phyloP scores from a whole-genome alignment of 2,329 filamentous ascomycete species.

The Botrytis tulipae region DNA sequence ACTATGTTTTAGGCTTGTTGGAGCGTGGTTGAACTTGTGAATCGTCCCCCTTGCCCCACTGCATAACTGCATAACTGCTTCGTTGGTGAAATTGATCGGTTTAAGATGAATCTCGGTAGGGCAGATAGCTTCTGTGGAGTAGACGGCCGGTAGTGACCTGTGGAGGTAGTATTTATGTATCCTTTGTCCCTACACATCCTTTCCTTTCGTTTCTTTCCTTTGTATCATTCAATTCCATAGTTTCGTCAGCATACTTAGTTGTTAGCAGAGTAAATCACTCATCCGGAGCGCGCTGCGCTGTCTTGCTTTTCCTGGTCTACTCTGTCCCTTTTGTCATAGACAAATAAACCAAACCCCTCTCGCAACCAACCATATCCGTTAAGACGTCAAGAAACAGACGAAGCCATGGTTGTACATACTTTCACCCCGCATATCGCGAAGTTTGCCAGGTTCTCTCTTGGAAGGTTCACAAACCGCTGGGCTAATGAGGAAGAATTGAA shows the following conservation, averaged over 20 bases:
- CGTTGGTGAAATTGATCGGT: slow-evolving; percentile 2
- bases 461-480: slow-evolving; percentile 18
- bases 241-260: not conserved
- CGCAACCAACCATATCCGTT: not conserved
- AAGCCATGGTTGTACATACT: not conserved
- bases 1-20: slow-evolving; percentile 5
- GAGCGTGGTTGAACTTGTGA: not conserved
- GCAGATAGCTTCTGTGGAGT: slow-evolving; percentile 10
- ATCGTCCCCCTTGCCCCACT: slow-evolving; percentile 6
- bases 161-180: slow-evolving; percentile 4
- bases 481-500: slow-evolving; percentile 20
- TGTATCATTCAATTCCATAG: not conserved
- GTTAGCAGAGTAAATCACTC: not conserved
- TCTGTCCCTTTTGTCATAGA: not conserved
- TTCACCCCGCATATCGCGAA: slow-evolving; percentile 16
- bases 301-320: not conserved
- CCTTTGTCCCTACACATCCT: not conserved
- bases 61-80: not conserved
- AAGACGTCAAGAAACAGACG: not conserved
- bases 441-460: slow-evolving; percentile 11
- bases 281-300: slow-evolving; percentile 1
- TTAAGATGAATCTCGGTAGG: slow-evolving; percentile 10
- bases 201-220: not conserved
- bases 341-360: not conserved
- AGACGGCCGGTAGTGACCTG: not conserved